Evolutionary conservation across 2,329 filamentous ascomycete genomes (phyloP).

Genomic region (Hymenoscyphus salicellus): DNA sequence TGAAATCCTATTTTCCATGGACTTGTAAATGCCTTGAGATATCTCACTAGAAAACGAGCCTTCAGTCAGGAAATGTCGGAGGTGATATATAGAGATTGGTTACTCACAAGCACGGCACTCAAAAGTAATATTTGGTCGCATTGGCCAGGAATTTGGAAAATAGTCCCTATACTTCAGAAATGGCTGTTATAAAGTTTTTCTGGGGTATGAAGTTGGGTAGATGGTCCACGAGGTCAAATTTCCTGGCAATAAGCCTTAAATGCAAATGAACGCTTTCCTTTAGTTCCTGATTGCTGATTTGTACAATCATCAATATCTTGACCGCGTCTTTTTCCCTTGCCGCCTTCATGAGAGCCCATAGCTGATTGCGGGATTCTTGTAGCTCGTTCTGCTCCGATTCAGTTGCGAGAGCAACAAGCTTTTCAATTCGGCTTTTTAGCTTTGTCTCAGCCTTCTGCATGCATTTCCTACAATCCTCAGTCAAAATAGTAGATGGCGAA

Average conservation of each 20-base stretch:
- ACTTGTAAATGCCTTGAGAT: constrained; percentile 3
- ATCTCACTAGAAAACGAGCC: neutral
- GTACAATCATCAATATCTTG: constrained; percentile 4
- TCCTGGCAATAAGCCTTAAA: neutral
- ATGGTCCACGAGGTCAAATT: constrained; percentile 4
- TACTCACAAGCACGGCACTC: neutral
- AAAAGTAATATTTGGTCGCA: constrained; percentile 1
- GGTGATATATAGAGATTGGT: neutral
- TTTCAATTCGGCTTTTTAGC: neutral
- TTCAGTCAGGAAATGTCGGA: neutral
- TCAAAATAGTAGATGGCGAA: neutral
- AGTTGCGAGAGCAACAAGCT: neutral
- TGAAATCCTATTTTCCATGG: neutral
- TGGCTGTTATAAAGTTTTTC: neutral
- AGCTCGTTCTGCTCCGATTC: neutral
- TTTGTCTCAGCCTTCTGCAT: neutral
- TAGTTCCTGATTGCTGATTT: constrained; percentile 4
- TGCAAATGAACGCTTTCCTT: constrained; percentile 1
- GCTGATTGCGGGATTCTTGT: neutral
- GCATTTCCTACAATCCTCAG: neutral
- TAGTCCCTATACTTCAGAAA: neutral
- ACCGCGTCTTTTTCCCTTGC: neutral
- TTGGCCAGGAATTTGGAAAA: constrained; percentile 4
- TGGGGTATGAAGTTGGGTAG: neutral
- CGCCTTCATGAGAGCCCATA: neutral